These are phyloP conservation scores for Schizopora paradoxa DNA, from an alignment of 1,284 basidiomycete genomes.

Conservation along the genomic window DNA sequence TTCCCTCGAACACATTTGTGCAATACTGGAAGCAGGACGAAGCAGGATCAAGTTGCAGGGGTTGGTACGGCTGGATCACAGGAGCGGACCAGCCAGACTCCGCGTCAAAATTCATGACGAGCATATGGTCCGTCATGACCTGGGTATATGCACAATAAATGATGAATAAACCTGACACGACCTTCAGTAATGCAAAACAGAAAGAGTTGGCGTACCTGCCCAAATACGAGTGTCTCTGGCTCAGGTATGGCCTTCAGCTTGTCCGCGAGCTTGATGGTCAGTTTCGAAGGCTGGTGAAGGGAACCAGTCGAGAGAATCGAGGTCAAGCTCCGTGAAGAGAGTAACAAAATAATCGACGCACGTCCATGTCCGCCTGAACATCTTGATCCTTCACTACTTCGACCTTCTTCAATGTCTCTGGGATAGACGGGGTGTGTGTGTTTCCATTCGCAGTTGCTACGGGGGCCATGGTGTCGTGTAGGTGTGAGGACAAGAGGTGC, in stretches of 20 bases:
- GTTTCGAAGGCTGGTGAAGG: conserved; percentile 44
- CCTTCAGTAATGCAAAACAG: conserved; percentile 4
- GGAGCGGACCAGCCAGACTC: conserved; percentile 72
- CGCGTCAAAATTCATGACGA: conserved; percentile 59
- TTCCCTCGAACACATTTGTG: conserved; percentile 79
- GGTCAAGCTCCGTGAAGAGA: too few species aligned
- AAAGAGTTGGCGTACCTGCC: conserved; percentile 30
- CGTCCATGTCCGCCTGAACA: too few species aligned
- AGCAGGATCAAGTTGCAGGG: conserved; percentile 68
- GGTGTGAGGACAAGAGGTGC: too few species aligned
- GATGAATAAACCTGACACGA: conserved; percentile 6
- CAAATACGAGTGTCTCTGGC: conserved; percentile 39
- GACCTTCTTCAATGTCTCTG: too few species aligned
- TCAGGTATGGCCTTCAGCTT: conserved; percentile 35
- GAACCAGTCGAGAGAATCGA: too few species aligned
- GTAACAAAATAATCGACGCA: too few species aligned
- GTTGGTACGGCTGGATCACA: conserved; percentile 74
- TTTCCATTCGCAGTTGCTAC: too few species aligned
- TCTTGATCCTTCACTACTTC: too few species aligned
- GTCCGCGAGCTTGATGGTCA: conserved; percentile 34
- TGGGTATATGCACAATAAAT: conserved; percentile 22
- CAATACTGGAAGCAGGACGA: conserved; percentile 75
- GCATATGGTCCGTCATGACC: conserved; percentile 77
- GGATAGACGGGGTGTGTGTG: too few species aligned
- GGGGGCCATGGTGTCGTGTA: too few species aligned